These are phyloP conservation scores for Magnaporthiopsis poae DNA, from an alignment of 2,329 filamentous ascomycete genomes.

Conservation along the genomic window DNA sequence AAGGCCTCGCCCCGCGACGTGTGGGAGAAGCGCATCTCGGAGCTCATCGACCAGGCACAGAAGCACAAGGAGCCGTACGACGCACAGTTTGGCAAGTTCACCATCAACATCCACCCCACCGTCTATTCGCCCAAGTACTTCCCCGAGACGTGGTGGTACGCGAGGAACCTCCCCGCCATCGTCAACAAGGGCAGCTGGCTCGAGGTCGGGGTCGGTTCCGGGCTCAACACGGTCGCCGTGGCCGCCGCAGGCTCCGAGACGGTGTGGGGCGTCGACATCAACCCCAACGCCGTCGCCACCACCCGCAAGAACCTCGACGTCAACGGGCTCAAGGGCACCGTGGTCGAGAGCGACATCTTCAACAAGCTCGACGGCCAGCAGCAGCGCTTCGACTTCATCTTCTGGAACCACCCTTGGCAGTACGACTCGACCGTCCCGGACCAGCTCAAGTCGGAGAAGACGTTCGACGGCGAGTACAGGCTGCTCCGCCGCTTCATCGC, in stretches of 20 bases:
- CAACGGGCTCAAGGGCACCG: constrained; percentile 2
- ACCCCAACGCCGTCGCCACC: constrained; percentile 4
- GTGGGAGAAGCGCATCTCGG: constrained; percentile 4
- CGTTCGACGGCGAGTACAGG: constrained; percentile 3
- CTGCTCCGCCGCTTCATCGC: not conserved
- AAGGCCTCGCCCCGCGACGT: constrained; percentile 2
- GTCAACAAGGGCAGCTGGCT: constrained; percentile 7
- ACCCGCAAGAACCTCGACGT: not conserved
- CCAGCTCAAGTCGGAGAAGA: constrained; percentile 7
- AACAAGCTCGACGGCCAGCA: not conserved
- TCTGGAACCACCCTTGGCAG: constrained; percentile 6
- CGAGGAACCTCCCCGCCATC: not conserved
- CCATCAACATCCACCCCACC: constrained; percentile 2
- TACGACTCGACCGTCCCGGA: constrained; percentile 3
- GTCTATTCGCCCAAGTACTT: constrained; percentile 5
- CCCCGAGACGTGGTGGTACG: constrained; percentile 6
- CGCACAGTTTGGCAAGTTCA: not conserved
- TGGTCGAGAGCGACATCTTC: constrained; percentile 4
- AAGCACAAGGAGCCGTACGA: constrained; percentile 3
- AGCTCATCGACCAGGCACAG: constrained; percentile 5
- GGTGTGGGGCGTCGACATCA: constrained; percentile 4
- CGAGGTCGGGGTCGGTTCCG: constrained; percentile 4
- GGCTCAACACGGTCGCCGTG: not conserved
- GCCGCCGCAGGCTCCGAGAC: not conserved
- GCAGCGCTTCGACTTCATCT: constrained; percentile 4